Conservation (phyloP, 1,284 basidiomycete genomes). For the Earliella scabrosa region DNA sequence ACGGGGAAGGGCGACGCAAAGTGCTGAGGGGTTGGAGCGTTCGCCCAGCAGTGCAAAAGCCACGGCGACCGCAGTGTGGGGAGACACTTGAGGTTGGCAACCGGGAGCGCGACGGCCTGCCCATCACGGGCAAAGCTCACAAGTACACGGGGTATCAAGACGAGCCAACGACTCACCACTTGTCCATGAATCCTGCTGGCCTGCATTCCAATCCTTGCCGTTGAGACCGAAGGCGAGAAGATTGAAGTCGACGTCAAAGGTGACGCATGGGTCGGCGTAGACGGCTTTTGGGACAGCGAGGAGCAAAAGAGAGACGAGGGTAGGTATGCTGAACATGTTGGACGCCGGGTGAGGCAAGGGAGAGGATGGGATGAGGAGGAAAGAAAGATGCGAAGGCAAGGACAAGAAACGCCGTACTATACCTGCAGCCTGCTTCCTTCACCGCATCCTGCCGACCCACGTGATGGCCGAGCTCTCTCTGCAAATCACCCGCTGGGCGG, state of each 20-base stretch:
- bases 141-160: no score
- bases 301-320: constrained; percentile 62
- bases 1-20: no score
- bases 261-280: constrained; percentile 59
- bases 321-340: constrained; percentile 46
- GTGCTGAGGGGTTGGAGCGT: no score
- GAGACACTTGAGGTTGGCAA: no score
- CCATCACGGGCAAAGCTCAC: no score
- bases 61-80: no score
- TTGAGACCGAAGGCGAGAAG: constrained; percentile 74
- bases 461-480: constrained; percentile 1
- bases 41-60: no score
- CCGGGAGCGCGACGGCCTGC: no score
- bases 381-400: background rate
- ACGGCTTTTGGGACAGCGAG: constrained; percentile 46
- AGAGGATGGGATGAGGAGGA: constrained; percentile 6
- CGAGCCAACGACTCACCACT: constrained; percentile 61
- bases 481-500: no score
- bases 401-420: no score
- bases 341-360: background rate
- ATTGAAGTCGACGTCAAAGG: constrained; percentile 74
- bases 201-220: constrained; percentile 77
- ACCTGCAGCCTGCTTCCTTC: background rate
- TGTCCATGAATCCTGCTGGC: constrained; percentile 65
- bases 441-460: background rate